Base-by-base conservation (phyloP, 2,329 filamentous ascomycete species). In the Penicillium sp. region DNA sequence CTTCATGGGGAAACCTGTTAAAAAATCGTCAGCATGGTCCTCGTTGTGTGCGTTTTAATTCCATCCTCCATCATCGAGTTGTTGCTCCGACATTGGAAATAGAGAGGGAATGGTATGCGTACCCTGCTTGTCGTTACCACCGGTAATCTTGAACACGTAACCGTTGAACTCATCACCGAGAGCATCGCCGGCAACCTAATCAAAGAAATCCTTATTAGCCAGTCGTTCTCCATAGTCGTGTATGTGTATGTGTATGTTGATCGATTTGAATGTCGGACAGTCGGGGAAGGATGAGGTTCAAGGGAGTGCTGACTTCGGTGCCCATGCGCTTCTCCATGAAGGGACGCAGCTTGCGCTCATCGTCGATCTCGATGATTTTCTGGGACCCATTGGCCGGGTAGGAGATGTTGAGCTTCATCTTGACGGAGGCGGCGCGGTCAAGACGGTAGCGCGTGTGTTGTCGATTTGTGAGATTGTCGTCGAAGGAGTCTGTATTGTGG, bases 91-190 rank as follows among this genome's bases (percentile, higher is more conserved):
- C 17, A 26, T 46, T 17, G 31, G 35, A 17, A 22, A 50, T 45
- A 38, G 41, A 50, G 33, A 53, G 28, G 35, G 53, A 53, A 60
- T 44, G 35, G 28, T 51, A 41, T 55, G 53, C 72, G 63, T 75
- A 76, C 73, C 94, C 86, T 99, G 95, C 91, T 99, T 99, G 90
- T 99, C 94, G 89, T 99, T 99, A 78, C 95, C 94, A 77, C 94
- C 95, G 74, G 94, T 99, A 84, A 99, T 97, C 79, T 87, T 89
- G 88, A 99, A 91, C 84, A 99, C 88, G 86, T 99, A 99, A 81
- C 94, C 94, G 87, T 97, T 97, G 90, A 96, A 99, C 84, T 99
- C 94, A 77, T 97, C 92, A 76, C 94, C 94, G 75, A 99, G 86
- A 77, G 88, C 89, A 84, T 99, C 95, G 75, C 89, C 94, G 72